A percentile compares a stretch with the other conserved stretches of the same genome.
These are phyloP conservation scores for Haematococcus lacustris DNA, from an alignment of 139 green algal genomes.

Conservation along the genomic window DNA sequence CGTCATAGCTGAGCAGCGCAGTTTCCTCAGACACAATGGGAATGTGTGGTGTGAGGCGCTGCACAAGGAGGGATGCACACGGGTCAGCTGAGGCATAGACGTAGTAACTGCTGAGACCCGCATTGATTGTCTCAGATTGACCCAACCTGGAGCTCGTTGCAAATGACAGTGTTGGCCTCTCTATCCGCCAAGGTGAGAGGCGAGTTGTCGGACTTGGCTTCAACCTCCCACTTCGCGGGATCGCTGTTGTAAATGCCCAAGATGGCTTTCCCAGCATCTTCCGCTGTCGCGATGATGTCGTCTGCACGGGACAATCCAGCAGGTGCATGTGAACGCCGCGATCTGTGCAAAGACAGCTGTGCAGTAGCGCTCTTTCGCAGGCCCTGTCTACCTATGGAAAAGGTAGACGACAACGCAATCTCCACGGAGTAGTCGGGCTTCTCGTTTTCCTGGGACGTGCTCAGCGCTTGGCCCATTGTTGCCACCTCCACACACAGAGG, in stretches of 20 bases:
- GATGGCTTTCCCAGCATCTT: conserved; percentile 62
- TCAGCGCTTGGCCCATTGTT: too few species aligned
- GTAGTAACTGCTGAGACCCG: too few species aligned
- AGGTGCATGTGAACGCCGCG: too few species aligned
- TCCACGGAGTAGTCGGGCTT: too few species aligned
- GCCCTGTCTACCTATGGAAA: too few species aligned
- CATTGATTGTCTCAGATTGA: too few species aligned
- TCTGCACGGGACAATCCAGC: too few species aligned
- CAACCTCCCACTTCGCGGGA: conserved; percentile 49
- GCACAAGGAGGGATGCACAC: conserved; percentile 1
- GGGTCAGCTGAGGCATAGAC: not conserved
- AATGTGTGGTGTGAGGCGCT: conserved; percentile 59
- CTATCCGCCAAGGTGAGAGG: conserved; percentile 72
- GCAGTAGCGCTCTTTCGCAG: too few species aligned
- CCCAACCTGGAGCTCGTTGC: conserved; percentile 32
- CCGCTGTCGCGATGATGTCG: conserved; percentile 19
- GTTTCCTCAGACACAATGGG: conserved; percentile 86
- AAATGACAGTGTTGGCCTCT: conserved; percentile 73
- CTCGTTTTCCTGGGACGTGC: too few species aligned
- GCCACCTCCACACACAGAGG: too few species aligned
- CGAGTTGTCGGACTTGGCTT: conserved; percentile 66
- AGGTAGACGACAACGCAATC: too few species aligned
- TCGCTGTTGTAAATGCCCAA: conserved; percentile 66
- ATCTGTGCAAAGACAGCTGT: too few species aligned
- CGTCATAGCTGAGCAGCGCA: conserved; percentile 43